Percentiles rank a stretch among this genome's conserved stretches.
Evolutionary conservation across 2,329 filamentous ascomycete species (phyloP).

Genomic region (Arthrobotrys sphaeroides): DNA sequence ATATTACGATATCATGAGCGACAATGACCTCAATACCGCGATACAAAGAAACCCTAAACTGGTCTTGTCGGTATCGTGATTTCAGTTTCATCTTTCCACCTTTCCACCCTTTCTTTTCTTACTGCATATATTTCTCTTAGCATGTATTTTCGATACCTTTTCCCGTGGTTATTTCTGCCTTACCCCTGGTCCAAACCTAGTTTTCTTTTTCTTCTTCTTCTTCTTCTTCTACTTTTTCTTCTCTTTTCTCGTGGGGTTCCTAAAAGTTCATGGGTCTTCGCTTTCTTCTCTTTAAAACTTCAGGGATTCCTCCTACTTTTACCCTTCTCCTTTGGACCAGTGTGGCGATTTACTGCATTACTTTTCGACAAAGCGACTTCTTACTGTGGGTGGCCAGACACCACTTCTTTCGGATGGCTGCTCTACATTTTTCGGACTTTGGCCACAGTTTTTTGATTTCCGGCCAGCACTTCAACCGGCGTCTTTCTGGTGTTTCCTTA

Average conservation of each 20-base stretch:
- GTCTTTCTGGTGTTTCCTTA: constrained; percentile 43
- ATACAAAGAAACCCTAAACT: constrained; percentile 87
- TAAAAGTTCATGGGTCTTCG: constrained; percentile 37
- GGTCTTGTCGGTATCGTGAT: constrained; percentile 71
- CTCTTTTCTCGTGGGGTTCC: constrained; percentile 21
- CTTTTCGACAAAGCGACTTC: constrained; percentile 20
- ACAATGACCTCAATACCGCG: constrained; percentile 82
- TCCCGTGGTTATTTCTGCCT: constrained; percentile 26
- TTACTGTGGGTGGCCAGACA: neutral
- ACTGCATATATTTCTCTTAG: constrained; percentile 23
- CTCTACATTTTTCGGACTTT: constrained; percentile 17
- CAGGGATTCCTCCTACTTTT: neutral
- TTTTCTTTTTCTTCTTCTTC: constrained; percentile 17
- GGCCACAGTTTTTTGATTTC: constrained; percentile 16
- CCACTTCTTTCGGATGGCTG: constrained; percentile 11
- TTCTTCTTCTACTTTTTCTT: constrained; percentile 12
- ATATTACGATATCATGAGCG: constrained; percentile 77
- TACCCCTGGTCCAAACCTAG: constrained; percentile 40
- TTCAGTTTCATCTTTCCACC: neutral
- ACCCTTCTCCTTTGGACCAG: constrained; percentile 25
- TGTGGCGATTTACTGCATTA: constrained; percentile 11
- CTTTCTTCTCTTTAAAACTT: constrained; percentile 9
- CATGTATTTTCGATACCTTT: constrained; percentile 45
- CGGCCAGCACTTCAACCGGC: constrained; percentile 33
- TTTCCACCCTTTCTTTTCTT: neutral